Conservation (phyloP, 441 rosid species). For the Mallotus repandus region DNA sequence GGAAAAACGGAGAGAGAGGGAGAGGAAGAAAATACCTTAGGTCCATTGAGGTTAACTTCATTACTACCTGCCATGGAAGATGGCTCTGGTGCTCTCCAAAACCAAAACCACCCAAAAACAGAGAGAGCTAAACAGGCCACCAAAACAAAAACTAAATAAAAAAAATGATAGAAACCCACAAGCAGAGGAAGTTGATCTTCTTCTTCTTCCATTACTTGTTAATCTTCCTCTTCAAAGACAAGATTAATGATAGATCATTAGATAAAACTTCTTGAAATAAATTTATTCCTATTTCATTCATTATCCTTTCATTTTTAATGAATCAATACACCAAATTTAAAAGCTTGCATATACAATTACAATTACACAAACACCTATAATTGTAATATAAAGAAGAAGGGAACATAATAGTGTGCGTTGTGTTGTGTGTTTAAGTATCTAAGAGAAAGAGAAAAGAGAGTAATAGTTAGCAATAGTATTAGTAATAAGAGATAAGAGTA, state of each 20-base stretch:
- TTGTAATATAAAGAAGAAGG: neutral
- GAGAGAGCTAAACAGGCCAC: neutral
- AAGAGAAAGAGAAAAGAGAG: neutral
- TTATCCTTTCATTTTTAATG: no score
- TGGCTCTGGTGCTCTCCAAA: neutral
- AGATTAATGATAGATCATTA: no score
- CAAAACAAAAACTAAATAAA: neutral
- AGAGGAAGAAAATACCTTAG: constrained; percentile 48
- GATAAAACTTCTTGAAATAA: no score
- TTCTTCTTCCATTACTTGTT: no score
- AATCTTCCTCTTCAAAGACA: no score
- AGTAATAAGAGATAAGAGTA: no score
- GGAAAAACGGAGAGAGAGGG: no score
- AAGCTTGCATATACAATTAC: no score
- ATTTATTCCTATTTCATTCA: no score
- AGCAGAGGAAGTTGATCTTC: constrained; percentile 7
- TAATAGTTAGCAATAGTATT: neutral
- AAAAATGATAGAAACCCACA: neutral
- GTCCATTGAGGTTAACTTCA: constrained; percentile 86
- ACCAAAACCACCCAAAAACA: neutral
- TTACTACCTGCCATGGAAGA: constrained; percentile 74
- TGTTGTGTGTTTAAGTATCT: neutral
- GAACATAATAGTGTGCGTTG: neutral
- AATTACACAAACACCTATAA: no score
- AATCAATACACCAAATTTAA: no score